Percentiles rank a stretch among this genome's conserved stretches.
Conservation (phyloP, 306 rosid species). For the Sicyos edulis region DNA sequence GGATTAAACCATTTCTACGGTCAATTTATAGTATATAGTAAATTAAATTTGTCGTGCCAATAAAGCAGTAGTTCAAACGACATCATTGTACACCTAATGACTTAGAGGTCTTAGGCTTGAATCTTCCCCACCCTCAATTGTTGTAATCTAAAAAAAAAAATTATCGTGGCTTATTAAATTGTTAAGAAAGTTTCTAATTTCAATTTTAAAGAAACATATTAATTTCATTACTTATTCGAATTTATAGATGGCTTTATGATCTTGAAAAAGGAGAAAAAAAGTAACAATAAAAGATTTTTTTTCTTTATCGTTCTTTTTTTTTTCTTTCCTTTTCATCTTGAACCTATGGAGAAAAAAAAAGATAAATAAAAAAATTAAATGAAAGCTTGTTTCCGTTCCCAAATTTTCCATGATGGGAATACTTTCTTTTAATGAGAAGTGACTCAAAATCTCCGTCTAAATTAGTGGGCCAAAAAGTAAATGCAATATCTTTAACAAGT, state of each 20-base stretch:
- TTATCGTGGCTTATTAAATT: background rate
- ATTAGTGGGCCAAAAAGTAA: conserved; percentile 11
- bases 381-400: background rate
- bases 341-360: background rate
- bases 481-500: background rate
- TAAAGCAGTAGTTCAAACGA: too few relatives aligned
- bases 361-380: background rate
- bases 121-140: too few relatives aligned
- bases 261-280: background rate
- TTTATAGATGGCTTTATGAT: background rate
- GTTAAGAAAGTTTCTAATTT: background rate
- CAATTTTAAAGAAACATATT: background rate
- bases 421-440: background rate
- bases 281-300: too few relatives aligned
- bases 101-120: too few relatives aligned
- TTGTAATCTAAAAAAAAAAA: too few relatives aligned
- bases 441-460: conserved; percentile 15
- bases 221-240: background rate
- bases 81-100: too few relatives aligned
- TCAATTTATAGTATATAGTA: background rate
- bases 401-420: background rate
- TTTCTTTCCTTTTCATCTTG: background rate
- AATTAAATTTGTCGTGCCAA: background rate
- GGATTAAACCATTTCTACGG: too few relatives aligned
- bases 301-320: background rate